Evolutionary conservation across 441 rosid genomes (phyloP), one percentile per base, ranked within the genome.

Genomic region (Codiaeum variegatum): DNA sequence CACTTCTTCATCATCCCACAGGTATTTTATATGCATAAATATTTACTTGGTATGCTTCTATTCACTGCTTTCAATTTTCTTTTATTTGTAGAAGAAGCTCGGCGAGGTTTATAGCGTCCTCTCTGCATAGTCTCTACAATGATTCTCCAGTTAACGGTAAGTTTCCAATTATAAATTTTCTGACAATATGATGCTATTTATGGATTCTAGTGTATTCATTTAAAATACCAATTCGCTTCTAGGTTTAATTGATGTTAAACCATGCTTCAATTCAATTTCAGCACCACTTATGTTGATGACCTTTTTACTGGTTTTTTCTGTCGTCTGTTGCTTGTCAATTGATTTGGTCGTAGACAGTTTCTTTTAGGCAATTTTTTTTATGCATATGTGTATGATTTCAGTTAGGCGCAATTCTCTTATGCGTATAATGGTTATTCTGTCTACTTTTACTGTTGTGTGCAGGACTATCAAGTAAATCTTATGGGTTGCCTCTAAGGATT

Each of bases 381-480:
- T 19, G 4, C 0, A 18, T 26, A 52, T 21, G 9, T 26, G 16
- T 32, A n/a, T 71, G 62, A n/a, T 29, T 56, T 46, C 6, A 3
- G 49, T 6, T n/a, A 1, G 61, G 47, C 47, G 9, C 47, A 32
- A 3, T 54, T 24, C n/a, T 21, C 54, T 23, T 49, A 24, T 65
- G 16, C n/a, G 21, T 73, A 16, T 26, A 46, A 2, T 19, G 66
- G 34, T 66, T 38, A 23, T 5, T 19, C 12, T 59, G 52, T 60
- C 3, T 54, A 42, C n/a, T 51, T 62, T 58, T 56, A 66, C 75
- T 80, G 70, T 69, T 69, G 46, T 55, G 34, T 79, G 32, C 88
- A 93, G 97, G 91, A 76, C 76, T 86, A 71, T 85, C 89, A 16
- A 84, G 88, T 79, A 83, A 56, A 75, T 66, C 67, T 76, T 26